These are phyloP conservation scores for Colletotrichum chlorophyti DNA, from an alignment of 2,329 filamentous ascomycete genomes.

Conservation along the genomic window DNA sequence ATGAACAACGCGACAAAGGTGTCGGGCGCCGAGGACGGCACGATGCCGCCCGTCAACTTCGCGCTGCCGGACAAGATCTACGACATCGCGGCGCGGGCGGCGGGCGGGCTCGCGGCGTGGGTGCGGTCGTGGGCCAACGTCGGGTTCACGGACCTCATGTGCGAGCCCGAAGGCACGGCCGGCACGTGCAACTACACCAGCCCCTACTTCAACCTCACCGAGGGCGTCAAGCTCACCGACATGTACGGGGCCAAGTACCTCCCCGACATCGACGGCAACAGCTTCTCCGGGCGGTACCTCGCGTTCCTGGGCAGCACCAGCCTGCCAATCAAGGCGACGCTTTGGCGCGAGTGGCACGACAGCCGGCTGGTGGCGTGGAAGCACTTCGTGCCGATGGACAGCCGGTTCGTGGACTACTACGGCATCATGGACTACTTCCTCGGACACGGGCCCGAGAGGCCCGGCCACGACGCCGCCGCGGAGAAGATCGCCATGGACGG, in stretches of 20 bases:
- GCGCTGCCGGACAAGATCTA: conserved; percentile 57
- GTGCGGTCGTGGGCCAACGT: conserved; percentile 56
- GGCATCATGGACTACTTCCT: conserved; percentile 78
- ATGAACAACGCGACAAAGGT: conserved; percentile 74
- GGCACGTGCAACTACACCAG: conserved; percentile 56
- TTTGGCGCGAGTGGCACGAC: conserved; percentile 85
- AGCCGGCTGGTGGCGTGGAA: conserved; percentile 76
- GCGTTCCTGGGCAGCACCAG: conserved; percentile 74
- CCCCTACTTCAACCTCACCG: conserved; percentile 48
- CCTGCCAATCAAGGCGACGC: conserved; percentile 77
- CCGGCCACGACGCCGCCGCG: conserved; percentile 62
- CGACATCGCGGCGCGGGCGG: conserved; percentile 51
- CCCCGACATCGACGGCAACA: conserved; percentile 79
- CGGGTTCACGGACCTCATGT: conserved; percentile 62
- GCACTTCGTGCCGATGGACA: conserved; percentile 84
- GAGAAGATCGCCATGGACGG: conserved; percentile 70
- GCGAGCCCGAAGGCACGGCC: conserved; percentile 45
- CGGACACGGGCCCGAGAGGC: conserved; percentile 55
- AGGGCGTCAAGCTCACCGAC: conserved; percentile 51
- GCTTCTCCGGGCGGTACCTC: conserved; percentile 72
- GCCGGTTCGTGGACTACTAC: conserved; percentile 74
- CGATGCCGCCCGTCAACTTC: conserved; percentile 57
- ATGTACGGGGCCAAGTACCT: conserved; percentile 73
- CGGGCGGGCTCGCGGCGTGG: conserved; percentile 56
- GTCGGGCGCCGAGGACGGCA: conserved; percentile 50